These are phyloP conservation scores for Zygoascus flipseniorum DNA, from an alignment of 805 yeast genomes.

Conservation along the genomic window DNA sequence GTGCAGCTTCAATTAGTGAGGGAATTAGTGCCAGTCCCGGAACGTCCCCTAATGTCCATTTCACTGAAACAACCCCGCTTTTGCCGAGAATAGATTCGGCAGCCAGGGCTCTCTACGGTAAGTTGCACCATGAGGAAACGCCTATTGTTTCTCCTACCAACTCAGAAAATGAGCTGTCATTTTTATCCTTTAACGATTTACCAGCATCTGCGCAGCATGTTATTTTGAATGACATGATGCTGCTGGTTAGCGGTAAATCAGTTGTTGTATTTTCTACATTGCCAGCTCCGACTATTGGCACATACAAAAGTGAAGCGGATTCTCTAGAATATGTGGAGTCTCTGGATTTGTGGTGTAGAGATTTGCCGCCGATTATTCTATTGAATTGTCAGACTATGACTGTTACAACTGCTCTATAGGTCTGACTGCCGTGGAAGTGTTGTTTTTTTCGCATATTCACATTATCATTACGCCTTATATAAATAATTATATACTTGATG, in stretches of 20 bases:
- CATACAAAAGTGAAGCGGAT: constrained; percentile 61
- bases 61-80: constrained; percentile 12
- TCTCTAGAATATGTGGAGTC: constrained; percentile 69
- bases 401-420: constrained; percentile 80
- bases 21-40: not conserved
- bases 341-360: constrained; percentile 72
- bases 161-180: not conserved
- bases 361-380: constrained; percentile 72
- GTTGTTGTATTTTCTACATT: constrained; percentile 80
- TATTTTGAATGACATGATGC: constrained; percentile 81
- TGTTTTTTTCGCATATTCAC: not conserved
- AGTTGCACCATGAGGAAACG: too few relatives aligned
- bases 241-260: constrained; percentile 48
- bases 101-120: not conserved
- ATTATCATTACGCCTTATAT: not conserved
- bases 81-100: not conserved
- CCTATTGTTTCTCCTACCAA: not conserved
- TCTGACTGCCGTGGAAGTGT: not conserved
- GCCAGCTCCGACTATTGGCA: constrained; percentile 81
- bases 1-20: not conserved
- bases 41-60: constrained; percentile 3
- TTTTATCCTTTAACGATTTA: constrained; percentile 65
- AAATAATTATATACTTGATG: not conserved
- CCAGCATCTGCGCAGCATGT: constrained; percentile 89
- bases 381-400: constrained; percentile 92